Percentiles rank a stretch among this genome's conserved stretches.
Evolutionary conservation across 1,284 basidiomycete species (phyloP).

Genomic region (Apiotrichum sp.): DNA sequence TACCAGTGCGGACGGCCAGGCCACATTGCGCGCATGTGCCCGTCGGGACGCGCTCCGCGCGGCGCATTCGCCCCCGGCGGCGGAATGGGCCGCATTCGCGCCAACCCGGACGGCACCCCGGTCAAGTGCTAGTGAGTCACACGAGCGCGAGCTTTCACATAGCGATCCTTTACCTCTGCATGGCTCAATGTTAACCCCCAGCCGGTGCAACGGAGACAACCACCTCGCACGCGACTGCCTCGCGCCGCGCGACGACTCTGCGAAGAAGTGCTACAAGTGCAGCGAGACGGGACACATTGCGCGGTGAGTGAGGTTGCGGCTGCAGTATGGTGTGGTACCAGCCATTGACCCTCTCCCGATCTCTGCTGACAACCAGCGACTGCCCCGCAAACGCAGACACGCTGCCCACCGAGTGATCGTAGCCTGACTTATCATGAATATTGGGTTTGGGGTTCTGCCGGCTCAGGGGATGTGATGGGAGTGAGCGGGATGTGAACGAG

Average conservation of each 20-base stretch:
- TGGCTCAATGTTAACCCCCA: slow-evolving; percentile 8
- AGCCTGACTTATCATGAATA: slow-evolving; percentile 1
- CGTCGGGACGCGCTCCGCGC: slow-evolving; percentile 6
- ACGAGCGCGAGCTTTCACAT: background rate
- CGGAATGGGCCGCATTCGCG: slow-evolving; percentile 13
- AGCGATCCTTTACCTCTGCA: background rate
- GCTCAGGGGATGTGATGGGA: no score
- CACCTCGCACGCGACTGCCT: slow-evolving; percentile 47
- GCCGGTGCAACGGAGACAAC: slow-evolving; percentile 46
- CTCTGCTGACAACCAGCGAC: background rate
- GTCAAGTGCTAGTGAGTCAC: slow-evolving; percentile 46
- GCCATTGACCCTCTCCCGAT: no score
- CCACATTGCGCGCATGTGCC: slow-evolving; percentile 41
- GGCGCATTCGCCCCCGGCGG: slow-evolving; percentile 12
- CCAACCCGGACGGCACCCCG: slow-evolving; percentile 41
- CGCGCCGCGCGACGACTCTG: slow-evolving; percentile 39
- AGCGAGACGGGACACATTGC: slow-evolving; percentile 45
- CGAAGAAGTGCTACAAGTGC: slow-evolving; percentile 47
- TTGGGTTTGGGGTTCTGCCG: slow-evolving; percentile 3
- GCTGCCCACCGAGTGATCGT: slow-evolving; percentile 2
- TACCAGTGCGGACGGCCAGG: slow-evolving; percentile 51
- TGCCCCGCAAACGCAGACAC: slow-evolving; percentile 1
- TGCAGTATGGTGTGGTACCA: no score
- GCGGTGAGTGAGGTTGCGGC: slow-evolving; percentile 15
- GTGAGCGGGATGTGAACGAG: no score